Conservation (phyloP, 139 green algal species). For the Haematococcus lacustris region DNA sequence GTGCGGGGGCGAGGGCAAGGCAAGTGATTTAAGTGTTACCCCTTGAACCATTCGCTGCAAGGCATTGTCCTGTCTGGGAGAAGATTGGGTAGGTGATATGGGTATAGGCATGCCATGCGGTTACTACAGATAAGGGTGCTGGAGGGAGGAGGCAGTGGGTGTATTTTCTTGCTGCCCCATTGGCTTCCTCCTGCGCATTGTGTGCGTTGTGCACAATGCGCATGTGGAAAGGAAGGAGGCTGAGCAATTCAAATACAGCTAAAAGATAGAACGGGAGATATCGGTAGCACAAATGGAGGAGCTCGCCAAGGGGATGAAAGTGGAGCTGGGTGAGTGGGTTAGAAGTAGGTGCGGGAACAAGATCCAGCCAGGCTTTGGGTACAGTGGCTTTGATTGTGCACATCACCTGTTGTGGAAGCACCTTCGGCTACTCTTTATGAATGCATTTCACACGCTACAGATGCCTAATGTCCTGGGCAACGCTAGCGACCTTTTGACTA, state of each 20-base stretch:
- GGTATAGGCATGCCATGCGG: neutral
- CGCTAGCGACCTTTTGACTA: neutral
- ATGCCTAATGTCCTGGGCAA: neutral
- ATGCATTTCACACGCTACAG: neutral
- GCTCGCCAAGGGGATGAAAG: neutral
- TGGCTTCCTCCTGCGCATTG: neutral
- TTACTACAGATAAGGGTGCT: too few relatives aligned
- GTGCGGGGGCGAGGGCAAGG: neutral
- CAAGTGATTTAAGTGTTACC: neutral
- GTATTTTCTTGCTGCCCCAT: neutral
- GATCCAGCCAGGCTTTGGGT: neutral
- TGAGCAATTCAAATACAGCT: neutral
- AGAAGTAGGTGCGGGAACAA: neutral
- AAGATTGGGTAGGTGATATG: neutral
- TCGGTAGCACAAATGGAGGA: neutral
- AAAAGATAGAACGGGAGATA: neutral
- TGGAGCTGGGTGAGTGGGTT: neutral
- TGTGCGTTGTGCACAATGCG: neutral
- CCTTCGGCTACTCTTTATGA: neutral
- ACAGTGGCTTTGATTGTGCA: neutral
- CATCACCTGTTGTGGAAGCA: neutral
- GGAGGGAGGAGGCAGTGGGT: neutral
- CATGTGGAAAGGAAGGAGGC: neutral
- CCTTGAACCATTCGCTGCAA: slow-evolving; percentile 1
- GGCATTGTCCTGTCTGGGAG: neutral